A percentile compares a stretch with the other conserved stretches of the same genome.
Conservation (phyloP, 2,329 filamentous ascomycete species). For the Pseudogymnoascus sp. region DNA sequence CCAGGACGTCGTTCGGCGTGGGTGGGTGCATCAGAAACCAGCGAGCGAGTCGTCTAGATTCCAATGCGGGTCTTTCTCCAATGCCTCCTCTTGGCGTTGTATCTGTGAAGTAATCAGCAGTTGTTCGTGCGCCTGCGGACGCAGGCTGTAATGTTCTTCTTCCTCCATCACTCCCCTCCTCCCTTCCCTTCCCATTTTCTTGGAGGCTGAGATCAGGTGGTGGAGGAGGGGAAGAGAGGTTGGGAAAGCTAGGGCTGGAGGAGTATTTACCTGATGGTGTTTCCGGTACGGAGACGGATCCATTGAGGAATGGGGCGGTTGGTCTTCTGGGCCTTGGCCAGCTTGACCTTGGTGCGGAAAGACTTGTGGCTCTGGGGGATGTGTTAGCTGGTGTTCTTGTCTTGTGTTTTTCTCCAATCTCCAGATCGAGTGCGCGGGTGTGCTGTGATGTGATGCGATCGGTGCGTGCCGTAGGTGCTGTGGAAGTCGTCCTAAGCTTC, state of each 20-base stretch:
- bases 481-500: background rate
- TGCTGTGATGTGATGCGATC: background rate
- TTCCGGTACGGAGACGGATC: constrained; percentile 96
- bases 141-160: background rate
- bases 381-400: constrained; percentile 14
- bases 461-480: background rate
- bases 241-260: no score
- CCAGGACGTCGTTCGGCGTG: background rate
- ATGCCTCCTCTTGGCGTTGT: constrained; percentile 99
- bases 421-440: background rate
- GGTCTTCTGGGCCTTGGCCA: constrained; percentile 99
- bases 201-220: background rate
- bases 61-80: constrained; percentile 99
- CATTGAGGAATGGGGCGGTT: constrained; percentile 99
- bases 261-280: constrained; percentile 84
- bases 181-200: no score
- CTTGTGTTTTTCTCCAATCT: constrained; percentile 7
- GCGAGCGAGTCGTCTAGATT: constrained; percentile 68
- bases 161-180: background rate
- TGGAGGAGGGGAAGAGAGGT: background rate
- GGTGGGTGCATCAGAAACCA: constrained; percentile 14
- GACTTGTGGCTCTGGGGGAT: constrained; percentile 84
- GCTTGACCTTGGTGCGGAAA: constrained; percentile 99
- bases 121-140: background rate
- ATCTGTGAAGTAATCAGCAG: constrained; percentile 49